phyloP scores from a whole-genome alignment of 805 yeast species.

The Metschnikowia peoriensis region DNA sequence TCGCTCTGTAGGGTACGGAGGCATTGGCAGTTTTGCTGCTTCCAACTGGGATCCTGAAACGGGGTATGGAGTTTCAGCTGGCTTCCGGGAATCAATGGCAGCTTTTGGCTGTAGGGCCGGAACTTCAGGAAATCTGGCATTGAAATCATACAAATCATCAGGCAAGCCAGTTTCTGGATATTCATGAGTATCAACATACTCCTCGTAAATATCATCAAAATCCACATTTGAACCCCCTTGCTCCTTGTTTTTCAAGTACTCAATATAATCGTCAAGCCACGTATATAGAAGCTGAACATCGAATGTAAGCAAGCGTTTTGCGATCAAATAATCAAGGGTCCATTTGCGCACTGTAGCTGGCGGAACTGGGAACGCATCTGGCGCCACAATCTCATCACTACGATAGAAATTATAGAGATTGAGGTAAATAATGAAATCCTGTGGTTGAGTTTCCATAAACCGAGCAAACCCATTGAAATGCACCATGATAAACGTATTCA shows the following conservation, averaged over 20 bases:
- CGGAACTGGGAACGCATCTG: slow-evolving; percentile 21
- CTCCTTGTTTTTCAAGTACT: slow-evolving; percentile 25
- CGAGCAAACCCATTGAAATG: slow-evolving; percentile 43
- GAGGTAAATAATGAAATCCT: slow-evolving; percentile 41
- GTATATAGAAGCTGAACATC: slow-evolving; percentile 34
- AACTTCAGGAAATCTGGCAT: slow-evolving; percentile 14
- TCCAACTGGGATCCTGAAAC: not conserved
- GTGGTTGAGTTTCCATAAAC: slow-evolving; percentile 35
- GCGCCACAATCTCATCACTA: slow-evolving; percentile 25
- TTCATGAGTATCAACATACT: not conserved
- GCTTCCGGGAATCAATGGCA: not conserved
- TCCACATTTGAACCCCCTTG: not conserved
- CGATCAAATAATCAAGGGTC: slow-evolving; percentile 29
- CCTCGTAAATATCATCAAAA: not conserved
- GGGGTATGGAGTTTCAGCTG: not conserved
- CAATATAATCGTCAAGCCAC: slow-evolving; percentile 42
- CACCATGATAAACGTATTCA: slow-evolving; percentile 41
- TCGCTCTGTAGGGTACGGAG: not conserved
- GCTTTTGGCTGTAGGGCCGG: not conserved
- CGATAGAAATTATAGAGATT: slow-evolving; percentile 42
- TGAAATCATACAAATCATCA: slow-evolving; percentile 13
- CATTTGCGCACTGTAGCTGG: slow-evolving; percentile 22
- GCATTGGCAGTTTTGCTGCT: not conserved
- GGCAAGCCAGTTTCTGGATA: slow-evolving; percentile 2
- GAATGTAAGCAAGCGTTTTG: slow-evolving; percentile 30